Evolutionary conservation across 176 grass and related monocot species (phyloP).

Genomic region (Eragrostis nindensis): DNA sequence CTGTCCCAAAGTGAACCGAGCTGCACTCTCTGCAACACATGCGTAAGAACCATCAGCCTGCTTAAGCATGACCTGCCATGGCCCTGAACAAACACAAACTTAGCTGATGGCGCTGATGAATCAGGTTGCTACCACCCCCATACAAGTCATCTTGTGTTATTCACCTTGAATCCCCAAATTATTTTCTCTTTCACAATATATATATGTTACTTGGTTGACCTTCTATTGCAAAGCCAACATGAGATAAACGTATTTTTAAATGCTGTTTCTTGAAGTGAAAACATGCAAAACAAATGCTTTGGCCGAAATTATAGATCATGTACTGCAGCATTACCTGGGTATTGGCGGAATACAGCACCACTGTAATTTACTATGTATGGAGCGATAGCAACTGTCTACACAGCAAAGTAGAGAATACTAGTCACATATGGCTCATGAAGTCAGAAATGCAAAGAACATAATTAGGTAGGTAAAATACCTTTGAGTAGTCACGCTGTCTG

Average conservation of each 20-base stretch:
- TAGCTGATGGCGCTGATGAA: not conserved
- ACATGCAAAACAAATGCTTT: not conserved
- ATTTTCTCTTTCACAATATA: not conserved
- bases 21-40: slow-evolving; percentile 86
- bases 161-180: not conserved
- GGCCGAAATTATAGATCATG: not conserved
- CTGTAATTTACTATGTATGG: slow-evolving; percentile 94
- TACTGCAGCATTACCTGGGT: slow-evolving; percentile 70
- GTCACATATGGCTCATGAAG: slow-evolving; percentile 32
- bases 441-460: slow-evolving; percentile 31
- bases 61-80: slow-evolving; percentile 98
- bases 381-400: slow-evolving; percentile 85
- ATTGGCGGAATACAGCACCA: slow-evolving; percentile 86
- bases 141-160: not conserved
- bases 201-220: not conserved
- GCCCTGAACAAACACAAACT: slow-evolving; percentile 59
- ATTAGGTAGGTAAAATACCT: slow-evolving; percentile 57
- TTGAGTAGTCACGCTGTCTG: slow-evolving; percentile 93
- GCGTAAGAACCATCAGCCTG: slow-evolving; percentile 89
- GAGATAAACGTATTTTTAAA: not conserved
- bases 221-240: slow-evolving; percentile 8
- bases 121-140: not conserved
- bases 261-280: not conserved
- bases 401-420: not conserved
- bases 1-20: slow-evolving; percentile 93